phyloP scores from a whole-genome alignment of 805 yeast species.

The Hanseniaspora opuntiae region DNA sequence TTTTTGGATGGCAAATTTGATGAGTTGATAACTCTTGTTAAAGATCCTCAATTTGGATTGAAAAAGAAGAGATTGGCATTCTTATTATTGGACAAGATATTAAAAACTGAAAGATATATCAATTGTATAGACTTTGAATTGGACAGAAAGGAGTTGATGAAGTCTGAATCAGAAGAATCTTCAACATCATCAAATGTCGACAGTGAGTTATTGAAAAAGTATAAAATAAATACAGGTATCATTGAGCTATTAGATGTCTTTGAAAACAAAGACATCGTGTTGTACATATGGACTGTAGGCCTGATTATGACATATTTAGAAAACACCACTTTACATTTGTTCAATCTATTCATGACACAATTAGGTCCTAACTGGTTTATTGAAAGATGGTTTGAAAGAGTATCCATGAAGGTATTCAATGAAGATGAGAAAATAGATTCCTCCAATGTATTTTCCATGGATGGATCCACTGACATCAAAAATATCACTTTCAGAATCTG shows the following conservation, averaged over 20 bases:
- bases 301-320: neutral
- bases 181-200: neutral
- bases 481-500: neutral
- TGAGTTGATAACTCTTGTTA: neutral
- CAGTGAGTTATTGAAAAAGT: neutral
- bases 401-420: neutral
- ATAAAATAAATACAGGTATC: neutral
- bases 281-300: conserved; percentile 3
- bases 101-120: neutral
- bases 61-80: neutral
- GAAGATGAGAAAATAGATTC: neutral
- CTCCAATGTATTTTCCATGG: neutral
- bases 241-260: neutral
- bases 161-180: neutral
- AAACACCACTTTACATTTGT: neutral
- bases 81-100: neutral
- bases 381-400: neutral
- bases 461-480: neutral
- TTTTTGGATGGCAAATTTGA: neutral
- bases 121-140: conserved; percentile 5
- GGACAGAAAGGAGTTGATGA: conserved; percentile 3
- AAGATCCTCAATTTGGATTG: neutral
- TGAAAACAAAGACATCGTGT: neutral
- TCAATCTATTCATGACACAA: neutral
- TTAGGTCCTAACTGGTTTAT: conserved; percentile 5